Conservation (phyloP, 2,329 filamentous ascomycete species). For the Pleoardoris graminearum region DNA sequence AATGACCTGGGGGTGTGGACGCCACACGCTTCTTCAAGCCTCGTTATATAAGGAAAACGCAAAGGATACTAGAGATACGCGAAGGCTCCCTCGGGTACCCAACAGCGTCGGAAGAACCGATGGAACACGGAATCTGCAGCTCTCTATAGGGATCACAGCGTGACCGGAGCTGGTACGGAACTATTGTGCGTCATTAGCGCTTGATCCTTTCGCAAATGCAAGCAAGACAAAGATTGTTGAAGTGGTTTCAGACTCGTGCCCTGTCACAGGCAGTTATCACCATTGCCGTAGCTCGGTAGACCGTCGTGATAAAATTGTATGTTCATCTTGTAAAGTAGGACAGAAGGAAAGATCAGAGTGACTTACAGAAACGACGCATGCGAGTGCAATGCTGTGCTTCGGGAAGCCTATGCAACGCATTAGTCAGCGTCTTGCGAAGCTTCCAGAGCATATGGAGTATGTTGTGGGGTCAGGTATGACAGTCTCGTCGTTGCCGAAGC, state of each 20-base stretch:
- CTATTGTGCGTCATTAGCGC: background rate
- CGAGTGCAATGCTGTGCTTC: background rate
- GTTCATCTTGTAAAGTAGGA: conserved; percentile 46
- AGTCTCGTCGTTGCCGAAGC: conserved; percentile 60
- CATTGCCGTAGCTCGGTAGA: conserved; percentile 82
- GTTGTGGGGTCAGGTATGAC: conserved; percentile 41
- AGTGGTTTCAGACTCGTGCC: conserved; percentile 53
- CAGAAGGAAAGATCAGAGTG: background rate
- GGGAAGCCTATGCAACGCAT: conserved; percentile 19
- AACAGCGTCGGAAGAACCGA: background rate
- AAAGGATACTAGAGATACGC: no score
- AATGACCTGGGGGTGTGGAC: no score
- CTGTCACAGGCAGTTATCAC: conserved; percentile 79
- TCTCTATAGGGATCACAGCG: background rate
- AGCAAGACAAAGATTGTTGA: background rate
- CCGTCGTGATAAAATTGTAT: conserved; percentile 71
- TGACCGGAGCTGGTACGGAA: background rate
- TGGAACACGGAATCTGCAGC: background rate
- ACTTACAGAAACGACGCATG: conserved; percentile 17
- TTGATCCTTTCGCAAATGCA: background rate
- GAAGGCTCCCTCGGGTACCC: background rate
- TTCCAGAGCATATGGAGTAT: conserved; percentile 20
- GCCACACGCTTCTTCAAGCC: no score
- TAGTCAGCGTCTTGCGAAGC: conserved; percentile 25
- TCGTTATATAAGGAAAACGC: no score